Evolutionary conservation across 164 flowering plant species (phyloP), one percentile per base, ranked within the genome.

Genomic region (Nymphaea thermarum): DNA sequence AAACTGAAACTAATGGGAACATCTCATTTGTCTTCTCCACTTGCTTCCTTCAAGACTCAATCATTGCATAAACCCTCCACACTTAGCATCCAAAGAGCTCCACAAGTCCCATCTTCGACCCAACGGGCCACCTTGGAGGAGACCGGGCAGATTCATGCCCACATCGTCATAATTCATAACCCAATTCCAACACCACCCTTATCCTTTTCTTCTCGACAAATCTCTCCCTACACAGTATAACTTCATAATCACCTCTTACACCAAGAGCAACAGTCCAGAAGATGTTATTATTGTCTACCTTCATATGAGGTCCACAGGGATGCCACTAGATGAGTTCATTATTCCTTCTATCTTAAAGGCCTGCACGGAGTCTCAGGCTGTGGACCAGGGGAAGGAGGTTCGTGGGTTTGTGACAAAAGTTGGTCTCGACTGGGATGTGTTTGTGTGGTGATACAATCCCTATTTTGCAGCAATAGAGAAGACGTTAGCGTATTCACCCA

Each of bases 401-500:
- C 90, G 84, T 65, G 86, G 90, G n/a, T 82, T 73, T 61, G 78
- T 71, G 1, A 0, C 77, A 42, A 84, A 80, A 69, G 67, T 41
- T 65, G 86, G 90, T 3, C 73, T 81, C 62, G 72, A 43, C 60
- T 57, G 65, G 72, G 87, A 86, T 79, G 82, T 77, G 43, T 84
- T 76, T 64, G 78, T 84, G 4, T 97, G 0, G 98, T 97, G 74
- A 94, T 96, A 83, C 88, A 94, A 76, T 91, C 99, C 72, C 93
- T 93, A 79, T 88, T 91, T 7, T 91, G 95, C 80, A 94, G 76
- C 68, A 94, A 75, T 36, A 97, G 97, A n/a, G 96, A 91, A 68
- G 99, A 94, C 47, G n/a, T n/a, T n/a, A 94, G 93, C 3, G 96
- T 91, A 66, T 93, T 91, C 69, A 91, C 98, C 98, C 98, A 91